Evolutionary conservation across 495 filamentous ascomycete species (phyloP), one percentile per base, ranked within the genome.

Genomic region (Podospora pseudopauciseta): DNA sequence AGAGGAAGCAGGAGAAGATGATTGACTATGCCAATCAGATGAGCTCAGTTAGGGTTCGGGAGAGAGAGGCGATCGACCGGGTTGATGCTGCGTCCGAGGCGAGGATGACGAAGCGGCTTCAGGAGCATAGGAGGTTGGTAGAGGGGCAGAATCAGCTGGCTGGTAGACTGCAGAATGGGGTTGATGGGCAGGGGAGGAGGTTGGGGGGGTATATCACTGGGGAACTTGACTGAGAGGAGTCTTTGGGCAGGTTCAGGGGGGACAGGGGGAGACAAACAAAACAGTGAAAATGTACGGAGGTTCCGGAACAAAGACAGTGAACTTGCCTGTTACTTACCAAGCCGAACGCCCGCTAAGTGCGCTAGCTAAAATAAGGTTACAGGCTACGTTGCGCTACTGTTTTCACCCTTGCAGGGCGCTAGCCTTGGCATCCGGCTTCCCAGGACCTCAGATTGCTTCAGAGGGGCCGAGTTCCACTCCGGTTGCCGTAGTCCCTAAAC

Each of bases 81-180:
- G 16, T 82, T 2, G 82, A 84, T 55, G 71, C 71, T 27, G 70
- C 68, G 16, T 73, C 77, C 7, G 81, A 84, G 27, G 62, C 65
- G 19, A 67, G 82, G 59, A 66, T 79, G 30, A 69, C 75, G 44
- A 69, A 67, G 32, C 68, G 81, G 30, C 69, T 84, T 7, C 71
- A 69, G 63, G 80, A 83, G 74, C 82, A 84, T 66, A 80, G 71
- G 77, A 80, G 74, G 70, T 64, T 84, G 27, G 78, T 84, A 5
- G 80, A 84, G 49, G 77, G 76, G 55, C 82, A 84, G 77, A 76
- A 71, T 64, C 61, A 63, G 58, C 71, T 84, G 13, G 82, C 81
- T 32, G 72, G 74, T 60, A 77, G 75, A 60, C 62, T 84, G 58
- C 72, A 71, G 2, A 70, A 65, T 66, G 78, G 72, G 2, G 76